These are phyloP conservation scores for Aspergillus tamarii DNA, from an alignment of 2,329 filamentous ascomycete species.

Conservation along the genomic window DNA sequence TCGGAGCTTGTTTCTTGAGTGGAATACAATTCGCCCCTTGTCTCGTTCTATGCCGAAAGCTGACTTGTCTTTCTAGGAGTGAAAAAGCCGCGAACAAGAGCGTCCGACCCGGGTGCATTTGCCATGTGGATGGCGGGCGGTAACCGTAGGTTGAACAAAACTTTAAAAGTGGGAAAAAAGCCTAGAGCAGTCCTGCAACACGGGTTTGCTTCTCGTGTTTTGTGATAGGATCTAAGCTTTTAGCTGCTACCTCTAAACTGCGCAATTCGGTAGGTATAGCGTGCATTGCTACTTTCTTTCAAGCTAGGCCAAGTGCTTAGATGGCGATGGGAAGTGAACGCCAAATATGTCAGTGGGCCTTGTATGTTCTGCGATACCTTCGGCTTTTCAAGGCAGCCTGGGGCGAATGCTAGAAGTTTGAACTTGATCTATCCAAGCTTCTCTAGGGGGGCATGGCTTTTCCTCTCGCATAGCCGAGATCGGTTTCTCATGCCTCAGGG, in stretches of 20 bases:
- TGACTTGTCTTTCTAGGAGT: constrained; percentile 21
- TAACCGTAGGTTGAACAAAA: constrained; percentile 34
- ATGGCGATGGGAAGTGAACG: background rate
- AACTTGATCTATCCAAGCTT: constrained; percentile 27
- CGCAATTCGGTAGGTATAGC: constrained; percentile 1
- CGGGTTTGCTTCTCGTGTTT: constrained; percentile 32
- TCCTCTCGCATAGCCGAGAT: constrained; percentile 46
- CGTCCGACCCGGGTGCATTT: constrained; percentile 39
- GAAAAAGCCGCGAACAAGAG: constrained; percentile 37
- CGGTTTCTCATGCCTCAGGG: constrained; percentile 46
- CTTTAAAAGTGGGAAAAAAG: constrained; percentile 53
- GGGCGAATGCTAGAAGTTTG: constrained; percentile 17
- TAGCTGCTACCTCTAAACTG: constrained; percentile 12
- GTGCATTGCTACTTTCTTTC: background rate
- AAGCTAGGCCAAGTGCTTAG: background rate
- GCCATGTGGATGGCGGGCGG: constrained; percentile 50
- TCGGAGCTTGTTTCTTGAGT: background rate
- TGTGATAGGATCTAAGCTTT: constrained; percentile 27
- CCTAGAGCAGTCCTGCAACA: constrained; percentile 36
- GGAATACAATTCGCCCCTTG: too few species aligned
- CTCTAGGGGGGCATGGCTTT: constrained; percentile 49
- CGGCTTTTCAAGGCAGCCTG: constrained; percentile 7
- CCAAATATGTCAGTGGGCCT: background rate
- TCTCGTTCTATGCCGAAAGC: background rate
- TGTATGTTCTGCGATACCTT: background rate